Conservation (phyloP, 805 yeast genomes). For the Teunomyces atbi region DNA sequence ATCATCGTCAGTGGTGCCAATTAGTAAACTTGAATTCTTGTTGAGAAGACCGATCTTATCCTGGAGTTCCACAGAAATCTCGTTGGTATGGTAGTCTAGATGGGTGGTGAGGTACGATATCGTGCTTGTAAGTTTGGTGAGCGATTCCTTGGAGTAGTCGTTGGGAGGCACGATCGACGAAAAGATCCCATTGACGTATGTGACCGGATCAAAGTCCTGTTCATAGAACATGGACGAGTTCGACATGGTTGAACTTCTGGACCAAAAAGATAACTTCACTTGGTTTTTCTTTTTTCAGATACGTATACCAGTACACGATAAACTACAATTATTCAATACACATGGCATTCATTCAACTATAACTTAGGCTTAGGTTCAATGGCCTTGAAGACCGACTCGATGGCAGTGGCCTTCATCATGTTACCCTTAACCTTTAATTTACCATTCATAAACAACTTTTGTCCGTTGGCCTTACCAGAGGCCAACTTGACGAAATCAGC, state of each 20-base stretch:
- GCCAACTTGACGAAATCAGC: slow-evolving; percentile 69
- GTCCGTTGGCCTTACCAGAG: slow-evolving; percentile 79
- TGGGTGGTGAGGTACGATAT: slow-evolving; percentile 55
- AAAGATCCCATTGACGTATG: slow-evolving; percentile 62
- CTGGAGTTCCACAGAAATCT: slow-evolving; percentile 54
- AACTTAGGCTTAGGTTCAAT: slow-evolving; percentile 45
- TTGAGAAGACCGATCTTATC: slow-evolving; percentile 48
- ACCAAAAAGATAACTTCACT: too few species aligned
- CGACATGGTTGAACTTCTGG: slow-evolving; percentile 7
- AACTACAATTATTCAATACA: background rate
- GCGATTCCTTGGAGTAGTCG: slow-evolving; percentile 30
- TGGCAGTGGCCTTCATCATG: slow-evolving; percentile 83
- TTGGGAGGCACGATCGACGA: slow-evolving; percentile 32
- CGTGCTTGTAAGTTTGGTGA: slow-evolving; percentile 44
- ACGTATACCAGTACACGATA: too few species aligned
- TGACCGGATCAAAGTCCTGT: slow-evolving; percentile 60
- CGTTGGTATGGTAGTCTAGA: slow-evolving; percentile 61
- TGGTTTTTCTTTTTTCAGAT: too few species aligned
- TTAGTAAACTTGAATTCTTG: slow-evolving; percentile 34
- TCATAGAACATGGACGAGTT: slow-evolving; percentile 68
- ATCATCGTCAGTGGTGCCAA: slow-evolving; percentile 35
- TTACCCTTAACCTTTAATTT: slow-evolving; percentile 85
- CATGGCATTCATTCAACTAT: slow-evolving; percentile 16
- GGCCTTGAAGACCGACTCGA: slow-evolving; percentile 64
- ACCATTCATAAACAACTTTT: slow-evolving; percentile 79